Conservation (phyloP, 768 basidiomycete species). For the Tephrocybe sp. region DNA sequence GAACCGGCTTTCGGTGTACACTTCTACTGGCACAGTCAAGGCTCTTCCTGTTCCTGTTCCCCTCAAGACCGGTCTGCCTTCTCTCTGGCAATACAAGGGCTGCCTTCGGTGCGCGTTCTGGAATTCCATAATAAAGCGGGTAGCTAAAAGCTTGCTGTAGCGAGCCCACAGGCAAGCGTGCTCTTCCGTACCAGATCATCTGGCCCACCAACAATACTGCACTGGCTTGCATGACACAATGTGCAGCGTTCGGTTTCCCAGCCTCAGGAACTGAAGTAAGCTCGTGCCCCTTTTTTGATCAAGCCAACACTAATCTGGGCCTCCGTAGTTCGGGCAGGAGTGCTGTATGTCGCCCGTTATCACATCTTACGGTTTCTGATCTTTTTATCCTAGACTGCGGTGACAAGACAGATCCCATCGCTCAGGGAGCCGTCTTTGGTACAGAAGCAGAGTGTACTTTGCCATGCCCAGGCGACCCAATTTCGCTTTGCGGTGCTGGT, state of each 20-base stretch:
- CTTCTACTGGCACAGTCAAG: slow-evolving; percentile 48
- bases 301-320: neutral
- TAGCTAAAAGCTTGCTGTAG: slow-evolving; percentile 28
- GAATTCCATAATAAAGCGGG: neutral
- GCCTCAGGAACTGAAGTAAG: slow-evolving; percentile 63
- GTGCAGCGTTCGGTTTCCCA: slow-evolving; percentile 69
- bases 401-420: slow-evolving; percentile 55
- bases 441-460: slow-evolving; percentile 43
- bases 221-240: slow-evolving; percentile 63
- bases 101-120: slow-evolving; percentile 55
- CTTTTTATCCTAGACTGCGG: slow-evolving; percentile 56
- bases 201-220: slow-evolving; percentile 64
- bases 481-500: slow-evolving; percentile 66
- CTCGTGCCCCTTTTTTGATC: neutral
- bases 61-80: slow-evolving; percentile 59
- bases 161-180: slow-evolving; percentile 42
- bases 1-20: slow-evolving; percentile 71
- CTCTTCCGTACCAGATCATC: slow-evolving; percentile 63
- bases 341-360: slow-evolving; percentile 58
- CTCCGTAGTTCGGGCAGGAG: slow-evolving; percentile 55
- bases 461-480: slow-evolving; percentile 70
- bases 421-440: slow-evolving; percentile 36
- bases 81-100: slow-evolving; percentile 63
- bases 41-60: slow-evolving; percentile 58
- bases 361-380: neutral